Evolutionary conservation across 805 yeast genomes (phyloP).

Genomic region (Teunomyces tritomae): DNA sequence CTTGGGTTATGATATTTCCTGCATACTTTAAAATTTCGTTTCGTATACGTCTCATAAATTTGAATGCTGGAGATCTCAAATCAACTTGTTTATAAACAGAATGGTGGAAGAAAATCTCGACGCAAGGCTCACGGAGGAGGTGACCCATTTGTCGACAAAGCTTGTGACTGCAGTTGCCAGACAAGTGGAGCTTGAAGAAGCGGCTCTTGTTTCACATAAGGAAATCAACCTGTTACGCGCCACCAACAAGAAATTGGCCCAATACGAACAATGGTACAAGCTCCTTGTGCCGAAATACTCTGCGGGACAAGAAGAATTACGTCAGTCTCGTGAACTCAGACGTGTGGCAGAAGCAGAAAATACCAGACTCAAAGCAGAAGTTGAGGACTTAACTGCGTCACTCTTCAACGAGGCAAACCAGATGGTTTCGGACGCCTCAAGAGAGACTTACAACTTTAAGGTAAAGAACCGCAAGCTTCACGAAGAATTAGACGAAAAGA

Average conservation of each 20-base stretch:
- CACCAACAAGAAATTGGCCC: constrained; percentile 19
- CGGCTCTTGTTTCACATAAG: constrained; percentile 36
- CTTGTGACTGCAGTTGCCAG: constrained; percentile 59
- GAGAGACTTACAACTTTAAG: constrained; percentile 59
- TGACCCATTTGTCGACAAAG: constrained; percentile 55
- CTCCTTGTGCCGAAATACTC: constrained; percentile 28
- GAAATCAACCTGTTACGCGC: constrained; percentile 30
- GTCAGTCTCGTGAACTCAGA: constrained; percentile 29
- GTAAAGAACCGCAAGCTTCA: constrained; percentile 55
- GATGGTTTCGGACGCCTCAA: constrained; percentile 78
- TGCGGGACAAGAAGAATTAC: constrained; percentile 24
- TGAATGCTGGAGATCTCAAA: background rate
- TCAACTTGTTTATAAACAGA: background rate
- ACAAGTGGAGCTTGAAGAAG: constrained; percentile 55
- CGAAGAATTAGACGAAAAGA: constrained; percentile 62
- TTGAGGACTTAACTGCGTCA: constrained; percentile 75
- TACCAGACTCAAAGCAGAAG: constrained; percentile 62
- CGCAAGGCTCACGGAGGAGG: constrained; percentile 51
- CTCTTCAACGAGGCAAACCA: constrained; percentile 80
- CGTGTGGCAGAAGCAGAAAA: constrained; percentile 58
- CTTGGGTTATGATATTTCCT: too few species aligned
- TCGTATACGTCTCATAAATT: background rate
- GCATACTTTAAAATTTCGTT: too few species aligned
- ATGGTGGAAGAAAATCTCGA: constrained; percentile 17
- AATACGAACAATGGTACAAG: constrained; percentile 21